These are phyloP conservation scores for Berberis thunbergii DNA, from an alignment of 164 flowering plant species.

Conservation along the genomic window DNA sequence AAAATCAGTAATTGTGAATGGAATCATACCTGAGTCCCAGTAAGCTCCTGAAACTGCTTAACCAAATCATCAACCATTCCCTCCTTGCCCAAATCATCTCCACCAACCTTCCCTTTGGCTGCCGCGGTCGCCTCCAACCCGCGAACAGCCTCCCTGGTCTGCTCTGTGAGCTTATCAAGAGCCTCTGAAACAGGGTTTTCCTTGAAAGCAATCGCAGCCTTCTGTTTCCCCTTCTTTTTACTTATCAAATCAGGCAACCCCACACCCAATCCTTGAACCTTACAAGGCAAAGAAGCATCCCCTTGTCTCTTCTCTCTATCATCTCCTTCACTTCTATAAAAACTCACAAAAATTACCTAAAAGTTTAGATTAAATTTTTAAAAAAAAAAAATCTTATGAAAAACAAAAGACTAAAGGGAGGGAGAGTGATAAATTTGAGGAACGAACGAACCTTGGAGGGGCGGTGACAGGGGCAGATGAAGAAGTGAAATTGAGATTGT, in stretches of 20 bases:
- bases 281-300: conserved; percentile 24
- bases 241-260: conserved; percentile 77
- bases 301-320: conserved; percentile 20
- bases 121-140: conserved; percentile 57
- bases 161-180: conserved; percentile 81
- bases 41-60: conserved; percentile 89
- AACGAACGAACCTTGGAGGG: not conserved
- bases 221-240: conserved; percentile 75
- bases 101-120: conserved; percentile 21
- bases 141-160: conserved; percentile 76
- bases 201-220: conserved; percentile 23
- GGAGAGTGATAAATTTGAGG: conserved; percentile 2
- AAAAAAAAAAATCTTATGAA: not conserved
- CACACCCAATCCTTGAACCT: conserved; percentile 71
- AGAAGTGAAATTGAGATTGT: conserved; percentile 52
- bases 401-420: not conserved
- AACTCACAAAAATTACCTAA: not conserved
- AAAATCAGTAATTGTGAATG: no score
- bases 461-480: conserved; percentile 6
- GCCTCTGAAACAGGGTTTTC: conserved; percentile 74
- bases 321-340: conserved; percentile 29
- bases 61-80: conserved; percentile 82
- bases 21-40: conserved; percentile 74
- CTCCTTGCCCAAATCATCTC: conserved; percentile 44
- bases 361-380: not conserved